A percentile compares a stretch with the other conserved stretches of the same genome.
Conservation (phyloP, 225 moss, liverwort and hornwort genomes). For the Ulota crispa region DNA sequence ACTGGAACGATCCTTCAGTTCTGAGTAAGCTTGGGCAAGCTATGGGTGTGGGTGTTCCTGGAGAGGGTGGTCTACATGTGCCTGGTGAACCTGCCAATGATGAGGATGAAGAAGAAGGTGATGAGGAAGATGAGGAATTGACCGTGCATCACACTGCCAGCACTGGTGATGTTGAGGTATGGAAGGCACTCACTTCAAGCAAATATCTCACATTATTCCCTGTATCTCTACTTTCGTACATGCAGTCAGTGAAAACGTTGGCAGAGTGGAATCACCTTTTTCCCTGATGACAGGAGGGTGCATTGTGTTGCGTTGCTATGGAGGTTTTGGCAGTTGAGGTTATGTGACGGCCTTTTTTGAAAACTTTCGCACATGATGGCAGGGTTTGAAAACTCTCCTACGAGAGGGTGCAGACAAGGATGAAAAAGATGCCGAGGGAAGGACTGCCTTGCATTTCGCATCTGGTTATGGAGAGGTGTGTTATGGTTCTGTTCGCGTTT, state of each 20-base stretch:
- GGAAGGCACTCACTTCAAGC: background rate
- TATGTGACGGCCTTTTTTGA: background rate
- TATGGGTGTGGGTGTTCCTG: constrained; percentile 92
- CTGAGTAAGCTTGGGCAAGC: constrained; percentile 95
- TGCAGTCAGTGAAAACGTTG: background rate
- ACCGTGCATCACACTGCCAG: constrained; percentile 95
- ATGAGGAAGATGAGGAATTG: constrained; percentile 84
- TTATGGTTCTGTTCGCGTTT: constrained; percentile 10
- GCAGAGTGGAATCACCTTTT: background rate
- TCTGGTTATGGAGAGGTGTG: constrained; percentile 98
- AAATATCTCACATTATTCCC: background rate
- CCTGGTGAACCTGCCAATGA: constrained; percentile 63
- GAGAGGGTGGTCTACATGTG: constrained; percentile 55
- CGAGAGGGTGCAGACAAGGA: constrained; percentile 94
- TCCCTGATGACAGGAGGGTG: background rate
- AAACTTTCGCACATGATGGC: constrained; percentile 24
- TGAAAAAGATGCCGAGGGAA: constrained; percentile 93
- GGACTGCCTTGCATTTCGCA: constrained; percentile 97
- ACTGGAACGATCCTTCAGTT: constrained; percentile 94
- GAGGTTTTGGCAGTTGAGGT: constrained; percentile 2
- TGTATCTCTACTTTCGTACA: background rate
- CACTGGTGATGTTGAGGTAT: constrained; percentile 93
- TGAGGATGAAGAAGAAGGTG: constrained; percentile 82
- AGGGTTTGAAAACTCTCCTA: constrained; percentile 82
- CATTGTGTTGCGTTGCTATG: background rate